Evolutionary conservation across 495 filamentous ascomycete genomes (phyloP).

Genomic region (Penicillium samsonianum): DNA sequence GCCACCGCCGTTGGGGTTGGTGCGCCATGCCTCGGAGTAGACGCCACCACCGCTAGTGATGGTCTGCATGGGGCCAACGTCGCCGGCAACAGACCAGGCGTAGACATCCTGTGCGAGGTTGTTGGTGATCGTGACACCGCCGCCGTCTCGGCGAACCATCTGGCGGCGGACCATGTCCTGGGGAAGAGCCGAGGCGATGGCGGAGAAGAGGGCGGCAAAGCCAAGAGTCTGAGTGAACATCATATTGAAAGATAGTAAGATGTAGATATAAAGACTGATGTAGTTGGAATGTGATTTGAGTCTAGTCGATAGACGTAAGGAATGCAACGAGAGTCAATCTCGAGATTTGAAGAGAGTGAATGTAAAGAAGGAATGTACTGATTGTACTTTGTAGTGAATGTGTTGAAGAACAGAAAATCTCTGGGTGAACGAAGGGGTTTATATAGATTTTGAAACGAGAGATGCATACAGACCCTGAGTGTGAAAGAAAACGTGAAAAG

Average conservation of each 20-base stretch:
- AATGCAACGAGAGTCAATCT: slow-evolving; percentile 34
- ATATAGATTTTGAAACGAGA: slow-evolving; percentile 22
- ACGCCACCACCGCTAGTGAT: slow-evolving; percentile 31
- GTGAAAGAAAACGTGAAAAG: slow-evolving; percentile 20
- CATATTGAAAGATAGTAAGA: slow-evolving; percentile 37
- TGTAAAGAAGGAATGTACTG: slow-evolving; percentile 19
- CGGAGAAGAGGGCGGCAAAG: slow-evolving; percentile 39
- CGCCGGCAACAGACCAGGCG: slow-evolving; percentile 43
- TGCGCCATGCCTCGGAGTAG: slow-evolving; percentile 40
- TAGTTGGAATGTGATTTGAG: slow-evolving; percentile 18
- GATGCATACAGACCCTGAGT: slow-evolving; percentile 11
- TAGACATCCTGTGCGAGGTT: slow-evolving; percentile 41
- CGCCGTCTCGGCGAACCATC: slow-evolving; percentile 25
- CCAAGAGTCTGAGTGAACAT: slow-evolving; percentile 49
- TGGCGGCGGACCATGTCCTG: slow-evolving; percentile 29
- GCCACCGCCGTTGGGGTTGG: slow-evolving; percentile 44
- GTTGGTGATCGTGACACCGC: slow-evolving; percentile 42
- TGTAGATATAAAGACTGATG: slow-evolving; percentile 18
- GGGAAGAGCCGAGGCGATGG: slow-evolving; percentile 42
- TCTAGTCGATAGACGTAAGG: slow-evolving; percentile 34
- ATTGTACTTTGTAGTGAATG: slow-evolving; percentile 18
- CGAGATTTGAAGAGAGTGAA: slow-evolving; percentile 21
- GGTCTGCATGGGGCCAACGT: slow-evolving; percentile 32
- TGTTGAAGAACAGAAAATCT: slow-evolving; percentile 17
- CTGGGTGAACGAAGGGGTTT: slow-evolving; percentile 15